phyloP scores from a whole-genome alignment of 331 rosid genomes.

The Quercus lobata region DNA sequence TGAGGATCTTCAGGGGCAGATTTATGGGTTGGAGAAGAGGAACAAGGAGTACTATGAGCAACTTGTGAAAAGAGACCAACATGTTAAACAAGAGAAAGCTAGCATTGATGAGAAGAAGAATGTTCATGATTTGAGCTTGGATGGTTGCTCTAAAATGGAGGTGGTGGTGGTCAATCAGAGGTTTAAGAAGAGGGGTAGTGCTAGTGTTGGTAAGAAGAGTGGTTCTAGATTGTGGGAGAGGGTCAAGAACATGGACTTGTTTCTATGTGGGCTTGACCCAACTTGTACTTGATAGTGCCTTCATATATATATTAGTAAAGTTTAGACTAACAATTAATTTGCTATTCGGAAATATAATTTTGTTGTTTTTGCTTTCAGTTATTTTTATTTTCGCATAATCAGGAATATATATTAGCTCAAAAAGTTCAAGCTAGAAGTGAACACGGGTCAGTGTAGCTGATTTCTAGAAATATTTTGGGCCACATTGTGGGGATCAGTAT shows the following conservation, averaged over 20 bases:
- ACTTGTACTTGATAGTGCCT: conserved; percentile 29
- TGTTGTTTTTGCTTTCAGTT: no score
- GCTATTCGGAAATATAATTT: no score
- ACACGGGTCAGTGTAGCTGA: no score
- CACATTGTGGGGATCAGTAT: no score
- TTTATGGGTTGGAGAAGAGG: conserved; percentile 82
- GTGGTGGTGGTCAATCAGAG: conserved; percentile 26
- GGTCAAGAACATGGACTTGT: conserved; percentile 74
- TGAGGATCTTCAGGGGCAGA: conserved; percentile 86
- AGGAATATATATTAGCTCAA: no score
- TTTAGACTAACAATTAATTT: no score
- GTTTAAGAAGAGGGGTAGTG: conserved; percentile 26
- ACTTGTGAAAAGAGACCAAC: conserved; percentile 38
- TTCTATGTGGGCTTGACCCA: conserved; percentile 57
- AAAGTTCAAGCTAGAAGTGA: no score
- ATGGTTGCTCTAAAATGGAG: conserved; percentile 49
- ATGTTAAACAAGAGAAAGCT: conserved; percentile 14
- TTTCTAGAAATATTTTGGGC: no score
- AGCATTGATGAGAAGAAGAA: conserved; percentile 3
- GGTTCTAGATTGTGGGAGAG: conserved; percentile 51
- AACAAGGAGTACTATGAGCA: conserved; percentile 76
- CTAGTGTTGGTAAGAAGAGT: conserved; percentile 15
- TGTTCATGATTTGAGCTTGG: conserved; percentile 44
- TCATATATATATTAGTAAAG: no score
- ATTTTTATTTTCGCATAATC: no score